A percentile compares a stretch with the other conserved stretches of the same genome.
phyloP scores from a whole-genome alignment of 2,329 filamentous ascomycete genomes.

The Fusarium liriodendri region DNA sequence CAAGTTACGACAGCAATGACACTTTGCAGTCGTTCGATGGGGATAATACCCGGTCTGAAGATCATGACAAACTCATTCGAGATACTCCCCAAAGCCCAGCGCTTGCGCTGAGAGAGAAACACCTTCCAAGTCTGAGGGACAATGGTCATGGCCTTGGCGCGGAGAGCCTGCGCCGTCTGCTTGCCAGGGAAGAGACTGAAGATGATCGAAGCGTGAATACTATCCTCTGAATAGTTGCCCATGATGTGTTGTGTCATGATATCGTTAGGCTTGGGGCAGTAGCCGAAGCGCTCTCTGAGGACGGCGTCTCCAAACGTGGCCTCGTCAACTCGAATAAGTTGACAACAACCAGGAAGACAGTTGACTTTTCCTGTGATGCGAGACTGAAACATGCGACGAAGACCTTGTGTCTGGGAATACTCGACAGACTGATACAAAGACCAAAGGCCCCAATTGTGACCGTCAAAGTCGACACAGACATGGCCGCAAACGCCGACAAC shows the following conservation, averaged over 20 bases:
- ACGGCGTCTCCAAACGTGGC: constrained; percentile 60
- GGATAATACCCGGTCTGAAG: constrained; percentile 54
- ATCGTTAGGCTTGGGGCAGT: constrained; percentile 61
- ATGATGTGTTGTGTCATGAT: constrained; percentile 61
- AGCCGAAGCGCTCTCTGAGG: constrained; percentile 59
- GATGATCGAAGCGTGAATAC: constrained; percentile 61
- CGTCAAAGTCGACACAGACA: constrained; percentile 59
- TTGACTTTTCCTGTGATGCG: constrained; percentile 62
- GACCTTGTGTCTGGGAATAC: constrained; percentile 60
- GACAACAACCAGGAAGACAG: constrained; percentile 61
- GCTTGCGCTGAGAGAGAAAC: constrained; percentile 60
- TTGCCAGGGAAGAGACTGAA: constrained; percentile 58
- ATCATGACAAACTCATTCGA: constrained; percentile 62
- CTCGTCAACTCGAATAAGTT: constrained; percentile 61
- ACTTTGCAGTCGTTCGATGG: constrained; percentile 58
- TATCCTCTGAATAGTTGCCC: constrained; percentile 61
- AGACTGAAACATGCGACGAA: constrained; percentile 61
- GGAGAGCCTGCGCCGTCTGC: constrained; percentile 59
- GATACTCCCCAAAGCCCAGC: constrained; percentile 61
- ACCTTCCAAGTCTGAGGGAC: constrained; percentile 59
- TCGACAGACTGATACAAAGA: constrained; percentile 60
- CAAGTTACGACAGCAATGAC: constrained; percentile 60
- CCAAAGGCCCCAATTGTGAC: constrained; percentile 56
- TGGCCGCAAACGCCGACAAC: constrained; percentile 61
- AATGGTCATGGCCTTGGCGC: constrained; percentile 59